Evolutionary conservation across 345 rosid genomes (phyloP).

Genomic region (Raphanus sativus): DNA sequence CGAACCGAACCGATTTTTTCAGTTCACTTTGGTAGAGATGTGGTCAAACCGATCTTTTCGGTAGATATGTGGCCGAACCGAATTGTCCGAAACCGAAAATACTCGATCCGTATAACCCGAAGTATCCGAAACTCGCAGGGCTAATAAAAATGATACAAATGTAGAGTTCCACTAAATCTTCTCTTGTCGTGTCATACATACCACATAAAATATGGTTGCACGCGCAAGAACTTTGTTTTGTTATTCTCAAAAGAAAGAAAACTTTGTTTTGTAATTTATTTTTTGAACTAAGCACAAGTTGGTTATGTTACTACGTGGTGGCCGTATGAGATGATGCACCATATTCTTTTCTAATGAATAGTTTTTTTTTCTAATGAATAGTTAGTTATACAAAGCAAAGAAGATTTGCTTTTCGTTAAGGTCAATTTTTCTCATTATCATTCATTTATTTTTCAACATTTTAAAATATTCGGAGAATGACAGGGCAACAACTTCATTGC

Average conservation of each 20-base stretch:
- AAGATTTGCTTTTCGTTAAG: conserved; percentile 30
- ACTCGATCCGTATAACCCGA: too few species aligned
- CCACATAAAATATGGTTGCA: conserved; percentile 5
- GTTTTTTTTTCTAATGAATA: background rate
- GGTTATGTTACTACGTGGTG: conserved; percentile 29
- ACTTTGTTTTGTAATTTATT: background rate
- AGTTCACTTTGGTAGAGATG: too few species aligned
- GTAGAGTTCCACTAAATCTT: conserved; percentile 6
- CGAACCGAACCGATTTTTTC: too few species aligned
- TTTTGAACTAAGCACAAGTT: conserved; percentile 1
- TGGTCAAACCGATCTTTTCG: too few species aligned
- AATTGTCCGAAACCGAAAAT: too few species aligned
- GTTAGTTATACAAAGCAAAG: conserved; percentile 17
- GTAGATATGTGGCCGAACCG: too few species aligned
- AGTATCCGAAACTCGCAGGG: too few species aligned
- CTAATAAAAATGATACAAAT: background rate
- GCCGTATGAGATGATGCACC: conserved; percentile 18
- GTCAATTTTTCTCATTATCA: conserved; percentile 34
- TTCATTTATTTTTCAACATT: conserved; percentile 22
- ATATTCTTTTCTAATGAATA: background rate
- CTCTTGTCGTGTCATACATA: background rate
- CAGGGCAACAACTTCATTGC: conserved; percentile 34
- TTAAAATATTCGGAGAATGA: conserved; percentile 19
- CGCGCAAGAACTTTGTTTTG: background rate
- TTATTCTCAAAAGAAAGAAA: background rate